phyloP scores from a whole-genome alignment of 129 eudicot genomes.

The Flaveria sonorensis region DNA sequence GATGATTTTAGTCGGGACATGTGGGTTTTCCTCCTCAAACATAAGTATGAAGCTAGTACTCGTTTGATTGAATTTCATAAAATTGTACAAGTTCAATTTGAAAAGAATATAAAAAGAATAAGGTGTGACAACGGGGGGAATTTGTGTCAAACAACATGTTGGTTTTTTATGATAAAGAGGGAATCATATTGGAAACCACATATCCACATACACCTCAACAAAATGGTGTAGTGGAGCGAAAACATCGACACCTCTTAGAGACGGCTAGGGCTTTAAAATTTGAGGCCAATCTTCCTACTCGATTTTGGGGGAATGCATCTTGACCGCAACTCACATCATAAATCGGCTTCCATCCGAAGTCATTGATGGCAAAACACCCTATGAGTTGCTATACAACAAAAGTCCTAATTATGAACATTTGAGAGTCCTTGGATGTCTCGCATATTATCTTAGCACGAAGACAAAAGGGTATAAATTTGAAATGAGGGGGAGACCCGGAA shows the following conservation, averaged over 20 bases:
- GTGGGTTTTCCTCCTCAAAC: neutral
- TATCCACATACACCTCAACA: neutral
- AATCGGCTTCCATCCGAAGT: neutral
- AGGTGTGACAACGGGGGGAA: neutral
- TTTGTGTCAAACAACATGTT: neutral
- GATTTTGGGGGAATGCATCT: neutral
- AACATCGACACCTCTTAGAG: neutral
- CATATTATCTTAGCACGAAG: neutral
- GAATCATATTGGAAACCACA: neutral
- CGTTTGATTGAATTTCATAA: neutral
- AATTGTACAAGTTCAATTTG: neutral
- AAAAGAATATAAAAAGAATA: neutral
- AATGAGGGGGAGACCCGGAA: neutral
- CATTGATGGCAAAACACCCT: neutral
- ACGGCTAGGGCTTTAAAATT: neutral
- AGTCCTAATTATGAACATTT: neutral
- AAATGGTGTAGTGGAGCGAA: neutral
- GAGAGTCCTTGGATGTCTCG: neutral
- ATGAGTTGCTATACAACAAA: neutral
- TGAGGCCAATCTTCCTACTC: neutral
- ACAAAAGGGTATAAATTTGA: no score
- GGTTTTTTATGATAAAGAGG: neutral
- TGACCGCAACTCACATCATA: neutral
- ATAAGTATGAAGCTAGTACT: neutral
- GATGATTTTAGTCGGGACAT: neutral